A percentile compares a stretch with the other conserved stretches of the same genome.
Conservation (phyloP, 257 asterid species). For the Gentiana straminea region DNA sequence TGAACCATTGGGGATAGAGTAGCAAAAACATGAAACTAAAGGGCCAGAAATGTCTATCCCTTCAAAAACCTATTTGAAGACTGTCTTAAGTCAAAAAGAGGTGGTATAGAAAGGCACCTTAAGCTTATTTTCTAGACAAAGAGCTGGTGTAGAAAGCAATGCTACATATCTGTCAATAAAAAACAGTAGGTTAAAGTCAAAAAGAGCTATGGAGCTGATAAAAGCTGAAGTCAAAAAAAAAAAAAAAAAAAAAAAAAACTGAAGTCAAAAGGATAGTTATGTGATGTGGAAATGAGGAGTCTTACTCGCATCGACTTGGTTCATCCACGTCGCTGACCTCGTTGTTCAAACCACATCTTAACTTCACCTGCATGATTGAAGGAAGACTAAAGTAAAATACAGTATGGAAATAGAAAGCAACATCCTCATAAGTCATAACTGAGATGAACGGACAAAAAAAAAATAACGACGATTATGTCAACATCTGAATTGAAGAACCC, state of each 20-base stretch:
- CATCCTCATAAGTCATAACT: not conserved
- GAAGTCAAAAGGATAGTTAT: not conserved
- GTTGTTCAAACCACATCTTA: conserved; percentile 83
- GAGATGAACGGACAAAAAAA: not conserved
- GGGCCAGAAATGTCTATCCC: not conserved
- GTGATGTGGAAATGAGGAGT: not conserved
- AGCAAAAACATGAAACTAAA: too few relatives aligned
- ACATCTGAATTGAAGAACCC: too few relatives aligned
- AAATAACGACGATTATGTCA: too few relatives aligned
- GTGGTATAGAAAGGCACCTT: conserved; percentile 29
- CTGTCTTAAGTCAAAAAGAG: not conserved
- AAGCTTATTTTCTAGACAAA: conserved; percentile 66
- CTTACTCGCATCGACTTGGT: conserved; percentile 99
- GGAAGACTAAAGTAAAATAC: conserved; percentile 3
- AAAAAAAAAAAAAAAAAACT: not conserved
- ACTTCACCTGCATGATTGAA: conserved; percentile 49
- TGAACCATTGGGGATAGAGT: too few relatives aligned
- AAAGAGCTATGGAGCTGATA: not conserved
- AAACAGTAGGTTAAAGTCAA: conserved; percentile 10
- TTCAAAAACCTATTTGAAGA: not conserved
- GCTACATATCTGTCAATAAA: conserved; percentile 56
- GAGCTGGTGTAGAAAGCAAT: conserved; percentile 70
- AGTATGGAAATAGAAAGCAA: too few relatives aligned
- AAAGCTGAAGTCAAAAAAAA: not conserved
- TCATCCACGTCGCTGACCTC: conserved; percentile 84